Evolutionary conservation across 345 rosid species (phyloP).

Genomic region (Linum trigynum): DNA sequence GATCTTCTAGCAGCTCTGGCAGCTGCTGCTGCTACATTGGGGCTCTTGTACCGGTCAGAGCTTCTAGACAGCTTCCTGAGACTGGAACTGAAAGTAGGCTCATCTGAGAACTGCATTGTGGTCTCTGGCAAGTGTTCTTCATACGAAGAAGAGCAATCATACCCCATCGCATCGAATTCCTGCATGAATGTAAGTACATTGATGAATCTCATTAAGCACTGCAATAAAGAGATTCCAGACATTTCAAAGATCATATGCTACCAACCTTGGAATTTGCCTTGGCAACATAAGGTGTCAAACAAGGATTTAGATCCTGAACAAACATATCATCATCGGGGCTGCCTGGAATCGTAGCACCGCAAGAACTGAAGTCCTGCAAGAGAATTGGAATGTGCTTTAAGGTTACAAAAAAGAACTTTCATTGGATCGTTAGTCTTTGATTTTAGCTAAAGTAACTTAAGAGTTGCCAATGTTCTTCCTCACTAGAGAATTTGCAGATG

Average conservation of each 20-base stretch:
- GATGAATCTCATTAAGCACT: neutral
- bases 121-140: slow-evolving; percentile 24
- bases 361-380: slow-evolving; percentile 62
- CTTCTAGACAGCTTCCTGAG: slow-evolving; percentile 47
- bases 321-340: slow-evolving; percentile 58
- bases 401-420: no score
- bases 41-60: slow-evolving; percentile 35
- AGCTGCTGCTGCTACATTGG: slow-evolving; percentile 16
- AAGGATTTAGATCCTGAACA: slow-evolving; percentile 74
- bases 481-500: slow-evolving; percentile 48
- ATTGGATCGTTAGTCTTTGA: no score
- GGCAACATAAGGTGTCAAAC: slow-evolving; percentile 53
- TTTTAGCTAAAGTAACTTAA: no score
- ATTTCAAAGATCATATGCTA: no score
- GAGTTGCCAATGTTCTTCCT: neutral
- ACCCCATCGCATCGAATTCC: slow-evolving; percentile 37
- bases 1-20: slow-evolving; percentile 34
- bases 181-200: slow-evolving; percentile 11
- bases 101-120: slow-evolving; percentile 20
- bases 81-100: slow-evolving; percentile 22
- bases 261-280: slow-evolving; percentile 60
- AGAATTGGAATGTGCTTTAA: no score
- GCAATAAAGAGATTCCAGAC: neutral
- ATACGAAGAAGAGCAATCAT: slow-evolving; percentile 40
- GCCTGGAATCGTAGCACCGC: slow-evolving; percentile 38